Percentiles rank a stretch among this genome's conserved stretches.
phyloP scores from a whole-genome alignment of 2,329 filamentous ascomycete genomes.

The Davidsoniella eucalypti region DNA sequence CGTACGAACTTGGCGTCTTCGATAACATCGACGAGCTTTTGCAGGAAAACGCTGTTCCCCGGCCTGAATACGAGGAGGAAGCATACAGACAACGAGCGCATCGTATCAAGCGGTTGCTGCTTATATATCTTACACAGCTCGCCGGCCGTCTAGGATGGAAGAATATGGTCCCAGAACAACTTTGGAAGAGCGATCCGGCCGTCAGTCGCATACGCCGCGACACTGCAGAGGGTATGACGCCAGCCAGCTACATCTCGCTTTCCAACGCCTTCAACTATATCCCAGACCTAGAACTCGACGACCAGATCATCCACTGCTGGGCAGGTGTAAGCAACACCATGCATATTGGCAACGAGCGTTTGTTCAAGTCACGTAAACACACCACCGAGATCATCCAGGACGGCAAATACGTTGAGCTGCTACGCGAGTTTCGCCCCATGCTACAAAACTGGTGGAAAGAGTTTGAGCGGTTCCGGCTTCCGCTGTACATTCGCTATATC shows the following conservation, averaged over 20 bases:
- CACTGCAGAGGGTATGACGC: constrained; percentile 37
- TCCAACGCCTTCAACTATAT: constrained; percentile 49
- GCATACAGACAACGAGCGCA: constrained; percentile 59
- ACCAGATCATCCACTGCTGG: constrained; percentile 74
- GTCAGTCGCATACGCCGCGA: constrained; percentile 34
- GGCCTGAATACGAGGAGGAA: constrained; percentile 56
- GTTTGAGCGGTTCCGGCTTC: constrained; percentile 61
- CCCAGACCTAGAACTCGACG: constrained; percentile 48
- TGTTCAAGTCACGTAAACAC: constrained; percentile 76
- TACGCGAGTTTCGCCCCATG: constrained; percentile 67
- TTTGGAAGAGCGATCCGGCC: constrained; percentile 41
- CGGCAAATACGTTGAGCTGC: constrained; percentile 63
- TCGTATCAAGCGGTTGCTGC: constrained; percentile 69
- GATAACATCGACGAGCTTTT: constrained; percentile 67
- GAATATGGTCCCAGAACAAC: constrained; percentile 68
- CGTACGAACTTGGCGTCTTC: constrained; percentile 89
- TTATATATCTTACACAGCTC: constrained; percentile 88
- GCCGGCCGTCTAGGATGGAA: constrained; percentile 83
- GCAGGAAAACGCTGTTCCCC: constrained; percentile 39
- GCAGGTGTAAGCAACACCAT: constrained; percentile 84
- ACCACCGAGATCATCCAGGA: constrained; percentile 80
- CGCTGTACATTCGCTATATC: constrained; percentile 53
- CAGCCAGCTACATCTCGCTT: constrained; percentile 40
- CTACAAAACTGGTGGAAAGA: constrained; percentile 64
- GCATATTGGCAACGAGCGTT: constrained; percentile 72